These are phyloP conservation scores for Apophysomyces elegans DNA, from an alignment of 371 early-diverging fungal genomes.

Conservation along the genomic window DNA sequence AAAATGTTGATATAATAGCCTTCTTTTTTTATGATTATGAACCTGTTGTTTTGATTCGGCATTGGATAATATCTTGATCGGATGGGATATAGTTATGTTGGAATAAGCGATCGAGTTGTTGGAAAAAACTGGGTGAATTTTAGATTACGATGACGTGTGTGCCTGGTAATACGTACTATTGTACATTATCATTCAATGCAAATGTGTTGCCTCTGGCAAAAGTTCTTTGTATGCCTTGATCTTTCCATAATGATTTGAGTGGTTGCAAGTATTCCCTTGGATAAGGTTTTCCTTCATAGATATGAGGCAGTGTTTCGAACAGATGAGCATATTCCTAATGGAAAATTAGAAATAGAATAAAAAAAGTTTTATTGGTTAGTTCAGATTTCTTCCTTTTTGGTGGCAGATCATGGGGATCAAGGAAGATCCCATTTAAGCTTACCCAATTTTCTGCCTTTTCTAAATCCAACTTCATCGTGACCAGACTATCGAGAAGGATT, in stretches of 20 bases:
- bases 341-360: constrained; percentile 2
- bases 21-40: not conserved
- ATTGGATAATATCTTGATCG: constrained; percentile 87
- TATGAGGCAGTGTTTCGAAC: constrained; percentile 41
- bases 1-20: too few relatives aligned
- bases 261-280: constrained; percentile 71
- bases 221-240: constrained; percentile 72
- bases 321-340: constrained; percentile 33
- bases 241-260: constrained; percentile 76
- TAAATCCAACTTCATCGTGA: constrained; percentile 64
- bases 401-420: not conserved
- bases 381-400: not conserved
- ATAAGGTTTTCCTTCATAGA: constrained; percentile 65
- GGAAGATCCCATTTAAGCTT: constrained; percentile 16
- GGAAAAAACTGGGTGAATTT: constrained; percentile 71
- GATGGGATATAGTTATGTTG: constrained; percentile 77
- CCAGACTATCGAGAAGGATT: constrained; percentile 86
- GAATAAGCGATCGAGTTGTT: constrained; percentile 81
- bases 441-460: constrained; percentile 63
- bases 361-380: constrained; percentile 14
- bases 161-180: constrained; percentile 57
- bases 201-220: constrained; percentile 71
- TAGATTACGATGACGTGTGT: not conserved
- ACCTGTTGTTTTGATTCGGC: constrained; percentile 53
- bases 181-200: constrained; percentile 83